Evolutionary conservation across 2,329 filamentous ascomycete species (phyloP), one percentile per base, ranked within the genome.

Genomic region (Aspergillus vadensis): DNA sequence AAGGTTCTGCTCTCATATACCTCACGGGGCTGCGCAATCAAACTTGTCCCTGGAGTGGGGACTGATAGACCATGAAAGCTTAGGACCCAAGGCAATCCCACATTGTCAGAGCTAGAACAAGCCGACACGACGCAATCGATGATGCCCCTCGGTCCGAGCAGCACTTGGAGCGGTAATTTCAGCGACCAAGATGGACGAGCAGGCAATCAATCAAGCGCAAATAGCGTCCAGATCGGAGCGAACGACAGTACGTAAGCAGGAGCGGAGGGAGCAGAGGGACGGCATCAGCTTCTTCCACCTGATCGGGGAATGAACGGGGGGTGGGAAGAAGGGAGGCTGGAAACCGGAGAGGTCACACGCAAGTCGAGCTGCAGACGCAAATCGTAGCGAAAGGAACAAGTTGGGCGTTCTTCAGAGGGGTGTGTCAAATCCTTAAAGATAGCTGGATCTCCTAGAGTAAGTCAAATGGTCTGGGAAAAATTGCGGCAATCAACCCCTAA

Each of bases 401-500:
- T 30, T 27, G 47, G 25, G 25, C 25, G 47, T 30, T 17, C 25
- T 30, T 27, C 25, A 15, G 23, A 36, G 30, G 32, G 48, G 44
- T 15, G 36, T 10, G 36, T 10, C 12, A 43, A 38, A 25, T 55
- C 47, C 50, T 55, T 23, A 51, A 36, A 55, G 19, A 47, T 39
- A 39, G 38, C 36, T 59, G 38, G 27, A 23, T 17, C 15, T 8
- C 38, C 30, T 32, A 39, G 15, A 48, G 51, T 59, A 48, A 61
- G 56, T 44, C 17, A 58, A 39, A 59, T 32, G 30, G 30, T 23
- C 52, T 10, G 25, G 52, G 19, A n/a, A 14, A 60, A 32, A 39
- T 19, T 51, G 58, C 19, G 52, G 48, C 41, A n/a, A 52, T 48
- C 58, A 38, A 23, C 52, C 58, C 52, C 58, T 60, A 47, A 60